Conservation (phyloP, 2,329 filamentous ascomycete genomes). For the Raffaelea albimanens region DNA sequence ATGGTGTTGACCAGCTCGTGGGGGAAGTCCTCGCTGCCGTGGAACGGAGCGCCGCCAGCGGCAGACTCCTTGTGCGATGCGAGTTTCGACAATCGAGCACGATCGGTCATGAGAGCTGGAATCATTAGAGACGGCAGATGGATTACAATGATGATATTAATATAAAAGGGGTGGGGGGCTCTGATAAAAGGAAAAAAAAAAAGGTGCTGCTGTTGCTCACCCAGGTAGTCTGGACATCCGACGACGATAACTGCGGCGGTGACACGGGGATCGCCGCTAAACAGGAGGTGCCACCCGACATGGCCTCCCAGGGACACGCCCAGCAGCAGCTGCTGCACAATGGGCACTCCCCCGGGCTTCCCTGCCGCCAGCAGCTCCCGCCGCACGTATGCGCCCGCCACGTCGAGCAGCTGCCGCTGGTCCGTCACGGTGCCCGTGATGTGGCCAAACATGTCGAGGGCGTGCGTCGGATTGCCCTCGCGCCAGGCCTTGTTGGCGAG, state of each 20-base stretch:
- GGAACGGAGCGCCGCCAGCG: constrained; percentile 51
- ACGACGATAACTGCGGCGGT: constrained; percentile 72
- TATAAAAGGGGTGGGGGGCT: no score
- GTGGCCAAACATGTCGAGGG: constrained; percentile 81
- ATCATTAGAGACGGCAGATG: neutral
- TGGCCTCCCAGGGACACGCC: constrained; percentile 86
- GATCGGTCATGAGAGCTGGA: constrained; percentile 59
- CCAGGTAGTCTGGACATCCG: constrained; percentile 80
- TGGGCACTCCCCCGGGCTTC: neutral
- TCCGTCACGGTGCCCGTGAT: constrained; percentile 69
- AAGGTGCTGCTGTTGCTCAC: constrained; percentile 35
- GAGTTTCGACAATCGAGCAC: constrained; percentile 62
- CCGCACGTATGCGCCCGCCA: constrained; percentile 47
- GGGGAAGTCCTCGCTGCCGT: constrained; percentile 74
- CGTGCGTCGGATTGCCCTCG: constrained; percentile 69
- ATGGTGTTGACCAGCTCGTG: constrained; percentile 53
- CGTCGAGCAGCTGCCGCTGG: constrained; percentile 64
- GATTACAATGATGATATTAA: no score
- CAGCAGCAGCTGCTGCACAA: constrained; percentile 53
- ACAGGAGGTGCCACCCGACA: constrained; percentile 72
- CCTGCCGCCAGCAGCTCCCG: neutral
- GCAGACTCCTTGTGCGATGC: constrained; percentile 48
- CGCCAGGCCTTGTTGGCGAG: constrained; percentile 71
- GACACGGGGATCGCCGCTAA: constrained; percentile 70
- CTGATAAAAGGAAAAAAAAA: no score